Percentiles rank a stretch among this genome's conserved stretches.
These are phyloP conservation scores for Ophiostoma sp. DNA, from an alignment of 2,329 filamentous ascomycete species.

Conservation along the genomic window DNA sequence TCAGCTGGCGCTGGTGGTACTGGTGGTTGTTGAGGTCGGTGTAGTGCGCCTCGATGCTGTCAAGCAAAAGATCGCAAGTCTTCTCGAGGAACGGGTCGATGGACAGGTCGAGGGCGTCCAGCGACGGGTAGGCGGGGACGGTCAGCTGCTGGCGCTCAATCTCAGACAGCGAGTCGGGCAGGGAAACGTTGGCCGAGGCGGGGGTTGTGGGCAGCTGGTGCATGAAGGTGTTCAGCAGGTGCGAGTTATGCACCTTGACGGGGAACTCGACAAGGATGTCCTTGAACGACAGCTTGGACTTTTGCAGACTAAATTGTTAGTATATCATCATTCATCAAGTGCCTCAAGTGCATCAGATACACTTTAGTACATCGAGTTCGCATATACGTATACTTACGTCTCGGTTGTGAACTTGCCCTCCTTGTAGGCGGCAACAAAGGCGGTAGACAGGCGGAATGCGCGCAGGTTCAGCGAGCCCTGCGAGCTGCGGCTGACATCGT, in stretches of 20 bases:
- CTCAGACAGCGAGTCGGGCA: slow-evolving; percentile 73
- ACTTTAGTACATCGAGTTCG: slow-evolving; percentile 29
- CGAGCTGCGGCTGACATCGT: slow-evolving; percentile 91
- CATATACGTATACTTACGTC: slow-evolving; percentile 60
- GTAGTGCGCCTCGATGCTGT: slow-evolving; percentile 96
- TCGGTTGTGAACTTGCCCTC: slow-evolving; percentile 97
- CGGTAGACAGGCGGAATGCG: slow-evolving; percentile 81
- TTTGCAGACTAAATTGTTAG: slow-evolving; percentile 66
- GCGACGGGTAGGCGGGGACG: slow-evolving; percentile 74
- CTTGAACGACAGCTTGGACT: slow-evolving; percentile 87
- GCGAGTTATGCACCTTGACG: slow-evolving; percentile 88
- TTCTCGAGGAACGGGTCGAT: slow-evolving; percentile 98
- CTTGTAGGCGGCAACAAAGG: slow-evolving; percentile 88
- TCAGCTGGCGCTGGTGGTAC: slow-evolving; percentile 87
- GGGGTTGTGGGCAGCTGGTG: slow-evolving; percentile 75
- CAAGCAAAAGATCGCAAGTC: slow-evolving; percentile 91
- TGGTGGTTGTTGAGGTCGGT: slow-evolving; percentile 99
- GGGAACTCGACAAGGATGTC: slow-evolving; percentile 91
- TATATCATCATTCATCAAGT: background rate
- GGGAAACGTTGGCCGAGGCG: slow-evolving; percentile 60
- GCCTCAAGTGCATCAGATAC: too few species aligned
- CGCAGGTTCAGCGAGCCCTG: slow-evolving; percentile 85
- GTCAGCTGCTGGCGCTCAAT: slow-evolving; percentile 60
- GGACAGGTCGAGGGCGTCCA: slow-evolving; percentile 82
- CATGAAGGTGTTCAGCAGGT: slow-evolving; percentile 90